Percentiles rank a stretch among this genome's conserved stretches.
phyloP scores from a whole-genome alignment of 2,329 filamentous ascomycete genomes.

The Aspergillus ibericus region DNA sequence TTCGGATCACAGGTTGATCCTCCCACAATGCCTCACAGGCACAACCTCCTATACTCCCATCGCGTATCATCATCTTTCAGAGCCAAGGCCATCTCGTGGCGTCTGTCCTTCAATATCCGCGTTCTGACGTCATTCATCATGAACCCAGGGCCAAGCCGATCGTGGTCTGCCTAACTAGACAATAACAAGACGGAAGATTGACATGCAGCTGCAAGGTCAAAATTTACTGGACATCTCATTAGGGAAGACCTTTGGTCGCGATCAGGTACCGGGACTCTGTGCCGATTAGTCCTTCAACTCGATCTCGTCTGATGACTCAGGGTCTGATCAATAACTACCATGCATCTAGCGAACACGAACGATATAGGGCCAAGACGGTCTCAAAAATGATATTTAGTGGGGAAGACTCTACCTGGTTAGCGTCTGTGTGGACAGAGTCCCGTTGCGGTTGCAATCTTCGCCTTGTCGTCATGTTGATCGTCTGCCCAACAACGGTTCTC shows the following conservation, averaged over 20 bases:
- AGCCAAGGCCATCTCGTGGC: neutral
- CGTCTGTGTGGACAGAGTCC: neutral
- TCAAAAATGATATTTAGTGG: constrained; percentile 4
- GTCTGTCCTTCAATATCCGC: too few species aligned
- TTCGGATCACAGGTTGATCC: neutral
- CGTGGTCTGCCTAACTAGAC: neutral
- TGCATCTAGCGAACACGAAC: neutral
- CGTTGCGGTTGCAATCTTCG: neutral
- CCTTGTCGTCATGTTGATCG: neutral
- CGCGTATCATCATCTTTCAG: neutral
- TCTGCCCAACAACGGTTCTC: neutral
- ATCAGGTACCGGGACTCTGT: neutral
- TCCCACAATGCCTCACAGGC: neutral
- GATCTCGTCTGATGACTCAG: neutral
- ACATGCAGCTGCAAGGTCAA: neutral
- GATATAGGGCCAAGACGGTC: neutral
- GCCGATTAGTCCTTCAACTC: neutral
- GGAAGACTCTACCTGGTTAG: neutral
- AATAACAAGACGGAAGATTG: too few species aligned
- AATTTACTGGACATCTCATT: neutral
- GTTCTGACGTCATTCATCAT: neutral
- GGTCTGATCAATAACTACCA: neutral
- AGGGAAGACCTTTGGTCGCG: neutral
- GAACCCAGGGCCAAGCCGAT: neutral
- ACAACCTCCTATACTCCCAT: neutral